Percentiles rank a stretch among this genome's conserved stretches.
These are phyloP conservation scores for Metschnikowia gelsemii DNA, from an alignment of 805 yeast genomes.

Conservation along the genomic window DNA sequence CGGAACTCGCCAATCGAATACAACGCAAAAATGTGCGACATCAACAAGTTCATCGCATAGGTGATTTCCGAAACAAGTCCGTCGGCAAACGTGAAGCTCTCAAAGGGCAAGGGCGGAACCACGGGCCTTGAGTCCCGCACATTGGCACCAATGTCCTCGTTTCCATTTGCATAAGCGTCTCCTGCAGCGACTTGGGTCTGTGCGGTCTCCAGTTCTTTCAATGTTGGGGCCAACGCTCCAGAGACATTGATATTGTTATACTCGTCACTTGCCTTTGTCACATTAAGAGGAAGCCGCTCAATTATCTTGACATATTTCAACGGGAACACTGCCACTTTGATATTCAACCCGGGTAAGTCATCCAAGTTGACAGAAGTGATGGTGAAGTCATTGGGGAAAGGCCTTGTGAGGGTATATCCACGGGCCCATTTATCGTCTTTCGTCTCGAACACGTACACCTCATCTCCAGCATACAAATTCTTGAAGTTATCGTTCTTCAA, in stretches of 20 bases:
- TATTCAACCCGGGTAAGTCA: slow-evolving; percentile 56
- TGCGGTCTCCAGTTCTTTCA: slow-evolving; percentile 32
- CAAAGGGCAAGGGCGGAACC: slow-evolving; percentile 56
- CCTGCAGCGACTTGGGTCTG: slow-evolving; percentile 10
- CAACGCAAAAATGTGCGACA: slow-evolving; percentile 64
- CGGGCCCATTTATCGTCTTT: slow-evolving; percentile 69
- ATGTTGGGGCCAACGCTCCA: slow-evolving; percentile 31
- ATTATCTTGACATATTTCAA: slow-evolving; percentile 49
- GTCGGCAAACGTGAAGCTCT: slow-evolving; percentile 41
- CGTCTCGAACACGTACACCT: slow-evolving; percentile 68
- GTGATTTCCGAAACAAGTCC: slow-evolving; percentile 54
- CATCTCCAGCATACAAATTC: slow-evolving; percentile 74
- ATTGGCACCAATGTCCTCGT: slow-evolving; percentile 21
- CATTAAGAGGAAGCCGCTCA: slow-evolving; percentile 41
- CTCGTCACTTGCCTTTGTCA: slow-evolving; percentile 27
- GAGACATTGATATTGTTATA: slow-evolving; percentile 25
- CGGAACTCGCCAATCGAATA: slow-evolving; percentile 70
- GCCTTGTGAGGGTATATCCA: slow-evolving; percentile 68
- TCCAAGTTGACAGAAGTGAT: slow-evolving; percentile 61
- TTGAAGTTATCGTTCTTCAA: slow-evolving; percentile 40
- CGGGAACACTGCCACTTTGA: slow-evolving; percentile 62
- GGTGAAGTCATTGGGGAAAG: slow-evolving; percentile 67
- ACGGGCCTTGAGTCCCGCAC: slow-evolving; percentile 16
- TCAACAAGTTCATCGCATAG: slow-evolving; percentile 54
- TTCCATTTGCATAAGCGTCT: neutral